Evolutionary conservation across 306 rosid species (phyloP).

Genomic region (Cucurbita maxima): DNA sequence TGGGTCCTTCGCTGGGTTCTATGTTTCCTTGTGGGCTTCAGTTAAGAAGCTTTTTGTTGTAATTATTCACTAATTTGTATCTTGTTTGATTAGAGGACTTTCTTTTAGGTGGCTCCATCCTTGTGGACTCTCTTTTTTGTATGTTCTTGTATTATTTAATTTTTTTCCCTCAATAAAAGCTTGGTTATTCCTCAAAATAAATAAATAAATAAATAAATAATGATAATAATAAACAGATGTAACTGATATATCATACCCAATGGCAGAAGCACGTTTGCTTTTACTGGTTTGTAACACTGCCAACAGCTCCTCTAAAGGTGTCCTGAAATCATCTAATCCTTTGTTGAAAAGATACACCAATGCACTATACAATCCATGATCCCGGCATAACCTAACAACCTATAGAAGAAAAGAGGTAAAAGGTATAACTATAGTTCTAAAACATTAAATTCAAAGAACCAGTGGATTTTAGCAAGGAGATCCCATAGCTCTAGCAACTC

Average conservation of each 20-base stretch:
- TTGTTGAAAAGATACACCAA: slow-evolving; percentile 83
- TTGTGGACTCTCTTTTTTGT: too few species aligned
- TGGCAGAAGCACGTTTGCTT: slow-evolving; percentile 44
- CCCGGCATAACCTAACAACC: slow-evolving; percentile 86
- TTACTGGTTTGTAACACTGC: slow-evolving; percentile 52
- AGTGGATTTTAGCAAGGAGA: neutral
- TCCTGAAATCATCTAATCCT: slow-evolving; percentile 82
- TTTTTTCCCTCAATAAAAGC: too few species aligned
- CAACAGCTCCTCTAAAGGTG: slow-evolving; percentile 91
- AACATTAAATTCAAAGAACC: slow-evolving; percentile 2
- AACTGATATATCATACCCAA: slow-evolving; percentile 48
- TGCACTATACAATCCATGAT: slow-evolving; percentile 90
- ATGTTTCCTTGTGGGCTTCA: too few species aligned
- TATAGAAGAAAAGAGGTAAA: slow-evolving; percentile 17
- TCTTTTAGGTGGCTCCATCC: too few species aligned
- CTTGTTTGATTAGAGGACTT: too few species aligned
- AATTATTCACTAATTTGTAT: too few species aligned
- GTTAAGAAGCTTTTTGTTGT: too few species aligned
- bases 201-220: too few species aligned
- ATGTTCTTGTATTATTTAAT: too few species aligned
- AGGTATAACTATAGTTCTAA: slow-evolving; percentile 5
- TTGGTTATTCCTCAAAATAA: too few species aligned
- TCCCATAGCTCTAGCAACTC: neutral
- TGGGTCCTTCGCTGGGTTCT: neutral
- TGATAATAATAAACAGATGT: neutral